phyloP scores from a whole-genome alignment of 768 basidiomycete species.

The Trametes coccinea region DNA sequence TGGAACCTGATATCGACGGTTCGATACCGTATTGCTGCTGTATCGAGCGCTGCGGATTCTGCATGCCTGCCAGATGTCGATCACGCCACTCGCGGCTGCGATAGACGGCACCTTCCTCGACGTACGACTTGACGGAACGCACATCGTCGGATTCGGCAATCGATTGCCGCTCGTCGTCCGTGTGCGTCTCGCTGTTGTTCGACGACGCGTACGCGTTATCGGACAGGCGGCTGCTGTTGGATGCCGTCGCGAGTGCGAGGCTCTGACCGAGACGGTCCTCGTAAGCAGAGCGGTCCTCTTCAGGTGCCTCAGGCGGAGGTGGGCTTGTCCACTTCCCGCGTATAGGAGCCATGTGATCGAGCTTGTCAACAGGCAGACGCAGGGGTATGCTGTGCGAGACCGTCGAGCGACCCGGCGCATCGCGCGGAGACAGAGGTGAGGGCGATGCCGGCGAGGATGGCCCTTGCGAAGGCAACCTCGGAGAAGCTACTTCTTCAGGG shows the following conservation, averaged over 20 bases:
- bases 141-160: slow-evolving; percentile 67
- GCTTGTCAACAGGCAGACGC: slow-evolving; percentile 50
- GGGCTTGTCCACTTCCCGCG: slow-evolving; percentile 85
- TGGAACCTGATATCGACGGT: slow-evolving; percentile 16
- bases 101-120: slow-evolving; percentile 42
- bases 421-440: slow-evolving; percentile 13
- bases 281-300: slow-evolving; percentile 64
- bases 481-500: slow-evolving; percentile 53
- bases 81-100: slow-evolving; percentile 20
- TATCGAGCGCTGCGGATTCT: slow-evolving; percentile 10
- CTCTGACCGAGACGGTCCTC: slow-evolving; percentile 67
- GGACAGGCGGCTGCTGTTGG: slow-evolving; percentile 58
- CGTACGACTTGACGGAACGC: slow-evolving; percentile 65
- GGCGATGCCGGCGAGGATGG: slow-evolving; percentile 19
- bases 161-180: slow-evolving; percentile 70
- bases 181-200: slow-evolving; percentile 63
- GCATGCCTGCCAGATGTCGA: slow-evolving; percentile 11
- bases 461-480: slow-evolving; percentile 31
- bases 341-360: slow-evolving; percentile 73
- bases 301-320: slow-evolving; percentile 74
- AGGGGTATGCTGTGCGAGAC: slow-evolving; percentile 33
- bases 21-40: slow-evolving; percentile 24
- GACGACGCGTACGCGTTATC: slow-evolving; percentile 45
- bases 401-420: slow-evolving; percentile 7
- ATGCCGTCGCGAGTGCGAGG: slow-evolving; percentile 67